Conservation (phyloP, 371 early-diverging fungal species). For the Lichtheimia ornata region DNA sequence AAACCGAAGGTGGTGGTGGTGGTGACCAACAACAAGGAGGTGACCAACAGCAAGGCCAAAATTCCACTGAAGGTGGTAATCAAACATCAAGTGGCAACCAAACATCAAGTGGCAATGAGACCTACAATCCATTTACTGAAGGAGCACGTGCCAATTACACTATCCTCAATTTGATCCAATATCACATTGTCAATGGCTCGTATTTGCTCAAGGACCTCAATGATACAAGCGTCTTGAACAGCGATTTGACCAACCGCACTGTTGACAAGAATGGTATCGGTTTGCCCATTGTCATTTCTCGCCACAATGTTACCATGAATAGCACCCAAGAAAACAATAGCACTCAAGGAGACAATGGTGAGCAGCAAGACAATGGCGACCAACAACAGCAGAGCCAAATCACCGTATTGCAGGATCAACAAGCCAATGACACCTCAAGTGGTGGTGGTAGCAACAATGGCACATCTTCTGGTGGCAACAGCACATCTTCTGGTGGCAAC, state of each 20-base stretch:
- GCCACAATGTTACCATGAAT: constrained; percentile 9
- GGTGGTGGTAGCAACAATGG: not conserved
- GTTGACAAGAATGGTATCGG: constrained; percentile 23
- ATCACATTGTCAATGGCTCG: constrained; percentile 34
- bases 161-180: constrained; percentile 27
- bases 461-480: not conserved
- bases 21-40: no score
- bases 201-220: constrained; percentile 19
- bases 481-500: not conserved
- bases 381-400: constrained; percentile 8
- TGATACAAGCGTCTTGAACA: constrained; percentile 17
- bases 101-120: not conserved
- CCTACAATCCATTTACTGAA: constrained; percentile 9
- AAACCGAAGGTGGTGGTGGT: no score
- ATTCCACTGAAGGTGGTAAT: not conserved
- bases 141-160: constrained; percentile 17
- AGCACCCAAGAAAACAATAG: not conserved
- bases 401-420: not conserved
- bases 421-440: not conserved
- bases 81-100: constrained; percentile 2
- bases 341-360: not conserved
- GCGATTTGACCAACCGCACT: constrained; percentile 26
- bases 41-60: not conserved
- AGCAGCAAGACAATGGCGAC: not conserved
- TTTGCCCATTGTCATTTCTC: constrained; percentile 30